Conservation (phyloP, 176 grass and related monocot genomes). For the Oryza brachyantha region DNA sequence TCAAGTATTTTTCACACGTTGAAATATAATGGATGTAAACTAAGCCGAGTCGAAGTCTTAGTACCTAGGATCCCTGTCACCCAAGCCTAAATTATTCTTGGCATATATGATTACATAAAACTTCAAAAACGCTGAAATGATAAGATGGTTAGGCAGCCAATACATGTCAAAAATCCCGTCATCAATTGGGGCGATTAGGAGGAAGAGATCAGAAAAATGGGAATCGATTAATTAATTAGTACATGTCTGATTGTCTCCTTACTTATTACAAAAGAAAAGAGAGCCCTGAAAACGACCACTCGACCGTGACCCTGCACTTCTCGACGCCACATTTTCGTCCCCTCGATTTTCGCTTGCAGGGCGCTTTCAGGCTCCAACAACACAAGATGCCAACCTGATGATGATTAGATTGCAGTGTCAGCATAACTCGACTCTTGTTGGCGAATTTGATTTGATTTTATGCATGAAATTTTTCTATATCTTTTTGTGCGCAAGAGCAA, state of each 20-base stretch:
- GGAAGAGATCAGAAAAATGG: not conserved
- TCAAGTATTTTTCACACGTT: too few species aligned
- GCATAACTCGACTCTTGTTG: not conserved
- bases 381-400: constrained; percentile 22
- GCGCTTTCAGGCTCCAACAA: not conserved
- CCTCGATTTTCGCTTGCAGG: not conserved
- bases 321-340: not conserved
- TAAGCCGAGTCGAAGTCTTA: not conserved
- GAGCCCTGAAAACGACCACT: constrained; percentile 8
- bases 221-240: not conserved
- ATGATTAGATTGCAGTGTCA: constrained; percentile 7
- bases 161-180: constrained; percentile 29
- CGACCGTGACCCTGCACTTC: constrained; percentile 23
- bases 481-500: too few species aligned
- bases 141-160: constrained; percentile 39
- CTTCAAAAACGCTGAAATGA: not conserved
- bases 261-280: constrained; percentile 43
- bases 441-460: not conserved
- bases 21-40: not conserved
- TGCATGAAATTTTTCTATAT: not conserved
- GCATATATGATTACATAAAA: not conserved
- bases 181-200: constrained; percentile 23
- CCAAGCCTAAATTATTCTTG: not conserved
- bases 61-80: too few species aligned
- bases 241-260: constrained; percentile 34